These are phyloP conservation scores for Suillus placidus DNA, from an alignment of 768 basidiomycete species.

Conservation along the genomic window DNA sequence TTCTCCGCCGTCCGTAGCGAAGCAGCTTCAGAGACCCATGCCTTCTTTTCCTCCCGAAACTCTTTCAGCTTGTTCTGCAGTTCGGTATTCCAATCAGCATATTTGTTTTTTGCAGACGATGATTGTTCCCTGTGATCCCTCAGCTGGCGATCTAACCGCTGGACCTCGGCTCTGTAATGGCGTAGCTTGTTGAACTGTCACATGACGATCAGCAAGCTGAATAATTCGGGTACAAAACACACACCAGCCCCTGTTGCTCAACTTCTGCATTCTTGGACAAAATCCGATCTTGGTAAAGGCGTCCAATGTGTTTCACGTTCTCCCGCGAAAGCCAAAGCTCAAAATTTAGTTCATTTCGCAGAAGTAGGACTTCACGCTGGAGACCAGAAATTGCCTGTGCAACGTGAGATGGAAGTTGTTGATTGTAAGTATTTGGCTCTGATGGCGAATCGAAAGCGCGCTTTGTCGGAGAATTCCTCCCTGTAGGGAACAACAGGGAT, in stretches of 20 bases:
- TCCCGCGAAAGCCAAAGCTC: constrained; percentile 83
- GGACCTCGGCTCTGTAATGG: constrained; percentile 72
- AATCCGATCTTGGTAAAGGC: constrained; percentile 73
- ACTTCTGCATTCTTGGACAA: constrained; percentile 74
- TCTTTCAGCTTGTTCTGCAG: constrained; percentile 77
- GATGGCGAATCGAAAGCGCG: constrained; percentile 18
- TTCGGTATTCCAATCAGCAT: constrained; percentile 82
- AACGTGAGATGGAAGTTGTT: constrained; percentile 48
- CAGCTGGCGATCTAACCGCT: constrained; percentile 66
- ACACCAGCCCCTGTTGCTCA: constrained; percentile 80
- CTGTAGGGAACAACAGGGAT: constrained; percentile 42
- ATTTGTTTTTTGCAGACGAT: constrained; percentile 72
- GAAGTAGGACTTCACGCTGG: constrained; percentile 73
- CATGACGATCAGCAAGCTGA: constrained; percentile 11
- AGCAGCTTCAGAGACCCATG: constrained; percentile 73
- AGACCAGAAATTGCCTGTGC: constrained; percentile 68
- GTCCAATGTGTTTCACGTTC: constrained; percentile 81
- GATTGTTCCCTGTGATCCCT: constrained; percentile 75
- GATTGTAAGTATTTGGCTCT: constrained; percentile 18
- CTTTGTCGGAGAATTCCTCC: constrained; percentile 32
- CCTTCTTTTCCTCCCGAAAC: constrained; percentile 77
- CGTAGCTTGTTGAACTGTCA: constrained; percentile 79
- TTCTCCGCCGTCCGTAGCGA: constrained; percentile 69
- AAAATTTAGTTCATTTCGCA: constrained; percentile 83
- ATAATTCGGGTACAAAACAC: constrained; percentile 24